A percentile compares a stretch with the other conserved stretches of the same genome.
Evolutionary conservation across 768 basidiomycete species (phyloP).

Genomic region (Phylloporus rhodoxanthus): DNA sequence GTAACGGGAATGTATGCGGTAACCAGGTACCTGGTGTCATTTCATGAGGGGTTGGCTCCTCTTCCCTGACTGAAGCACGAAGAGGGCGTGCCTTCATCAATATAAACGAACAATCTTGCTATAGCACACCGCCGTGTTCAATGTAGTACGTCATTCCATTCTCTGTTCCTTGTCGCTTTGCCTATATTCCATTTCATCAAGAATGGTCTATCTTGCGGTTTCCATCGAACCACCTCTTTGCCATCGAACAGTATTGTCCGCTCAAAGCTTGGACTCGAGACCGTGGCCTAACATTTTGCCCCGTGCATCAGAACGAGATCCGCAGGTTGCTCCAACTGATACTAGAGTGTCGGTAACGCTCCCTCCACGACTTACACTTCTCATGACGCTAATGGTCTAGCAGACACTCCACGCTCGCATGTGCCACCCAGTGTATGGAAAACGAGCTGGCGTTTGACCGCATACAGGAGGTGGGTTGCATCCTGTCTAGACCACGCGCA

Average conservation of each 20-base stretch:
- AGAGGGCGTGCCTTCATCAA: neutral
- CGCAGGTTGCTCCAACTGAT: conserved; percentile 36
- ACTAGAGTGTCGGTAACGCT: conserved; percentile 19
- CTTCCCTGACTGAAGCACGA: conserved; percentile 9
- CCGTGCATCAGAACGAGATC: conserved; percentile 46
- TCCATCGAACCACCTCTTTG: too few relatives aligned
- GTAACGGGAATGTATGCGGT: neutral
- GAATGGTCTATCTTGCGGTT: too few relatives aligned
- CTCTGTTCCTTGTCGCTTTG: too few relatives aligned
- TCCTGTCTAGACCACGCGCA: neutral
- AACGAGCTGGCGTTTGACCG: neutral
- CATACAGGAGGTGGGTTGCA: conserved; percentile 38
- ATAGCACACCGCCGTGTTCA: too few relatives aligned
- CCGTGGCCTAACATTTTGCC: too few relatives aligned
- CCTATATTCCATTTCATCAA: too few relatives aligned
- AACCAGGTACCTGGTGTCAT: neutral
- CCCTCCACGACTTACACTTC: conserved; percentile 3
- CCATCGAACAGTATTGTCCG: too few relatives aligned
- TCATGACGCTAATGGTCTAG: conserved; percentile 44
- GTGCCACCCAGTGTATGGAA: conserved; percentile 2
- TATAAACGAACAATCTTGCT: neutral
- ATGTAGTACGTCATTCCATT: too few relatives aligned
- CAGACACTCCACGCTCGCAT: conserved; percentile 45
- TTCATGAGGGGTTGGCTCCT: neutral
- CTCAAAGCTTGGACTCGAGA: too few relatives aligned